Evolutionary conservation across 1,284 basidiomycete genomes (phyloP).

Genomic region (Tilletia setariae): DNA sequence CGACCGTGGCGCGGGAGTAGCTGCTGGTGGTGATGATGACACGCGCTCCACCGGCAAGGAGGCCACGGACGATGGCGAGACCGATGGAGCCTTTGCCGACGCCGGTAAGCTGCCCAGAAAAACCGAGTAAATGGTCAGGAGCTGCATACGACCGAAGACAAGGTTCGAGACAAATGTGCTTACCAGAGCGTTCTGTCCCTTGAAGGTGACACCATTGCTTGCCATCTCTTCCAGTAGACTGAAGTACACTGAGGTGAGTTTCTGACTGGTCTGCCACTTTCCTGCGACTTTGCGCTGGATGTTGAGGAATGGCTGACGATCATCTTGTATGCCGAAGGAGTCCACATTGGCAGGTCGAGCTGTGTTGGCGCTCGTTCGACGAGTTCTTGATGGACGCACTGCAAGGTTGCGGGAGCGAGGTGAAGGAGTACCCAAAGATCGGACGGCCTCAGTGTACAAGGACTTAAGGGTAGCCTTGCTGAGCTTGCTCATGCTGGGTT

Average conservation of each 20-base stretch:
- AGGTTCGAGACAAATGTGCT: too few species aligned
- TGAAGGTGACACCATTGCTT: constrained; percentile 90
- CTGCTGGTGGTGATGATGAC: constrained; percentile 87
- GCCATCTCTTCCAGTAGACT: constrained; percentile 97
- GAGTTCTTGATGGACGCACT: constrained; percentile 59
- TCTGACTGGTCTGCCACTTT: constrained; percentile 93
- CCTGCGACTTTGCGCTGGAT: constrained; percentile 95
- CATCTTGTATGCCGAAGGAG: constrained; percentile 55
- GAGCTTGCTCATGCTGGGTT: too few species aligned
- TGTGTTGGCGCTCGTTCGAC: too few species aligned
- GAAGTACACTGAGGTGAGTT: constrained; percentile 75
- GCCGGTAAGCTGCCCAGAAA: too few species aligned
- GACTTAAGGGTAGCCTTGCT: constrained; percentile 95
- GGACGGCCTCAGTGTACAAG: constrained; percentile 89
- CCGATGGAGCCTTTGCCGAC: too few species aligned
- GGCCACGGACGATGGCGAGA: constrained; percentile 95
- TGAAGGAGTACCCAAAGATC: constrained; percentile 61
- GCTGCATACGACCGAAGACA: too few species aligned
- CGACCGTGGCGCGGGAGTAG: constrained; percentile 67
- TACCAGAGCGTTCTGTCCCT: too few species aligned
- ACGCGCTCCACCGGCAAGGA: constrained; percentile 90
- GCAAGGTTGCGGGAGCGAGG: constrained; percentile 25
- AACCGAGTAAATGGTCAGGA: too few species aligned
- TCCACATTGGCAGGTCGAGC: too few species aligned
- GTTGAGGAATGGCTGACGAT: constrained; percentile 90